These are phyloP conservation scores for Fusarium sp. DNA, from an alignment of 2,329 filamentous ascomycete genomes.

Conservation along the genomic window DNA sequence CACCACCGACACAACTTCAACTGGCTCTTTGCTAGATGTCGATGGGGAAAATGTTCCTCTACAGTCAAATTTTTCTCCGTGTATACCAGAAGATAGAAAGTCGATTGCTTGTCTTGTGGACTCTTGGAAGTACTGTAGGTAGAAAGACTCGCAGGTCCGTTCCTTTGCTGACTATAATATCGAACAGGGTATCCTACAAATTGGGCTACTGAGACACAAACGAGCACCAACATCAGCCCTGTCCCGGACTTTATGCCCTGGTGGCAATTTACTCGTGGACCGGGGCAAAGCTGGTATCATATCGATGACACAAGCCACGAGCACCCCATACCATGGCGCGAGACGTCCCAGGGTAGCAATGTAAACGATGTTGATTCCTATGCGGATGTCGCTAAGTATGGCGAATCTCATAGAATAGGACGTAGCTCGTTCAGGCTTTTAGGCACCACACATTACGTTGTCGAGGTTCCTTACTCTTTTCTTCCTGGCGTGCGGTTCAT, in stretches of 20 bases:
- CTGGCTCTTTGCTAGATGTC: too few relatives aligned
- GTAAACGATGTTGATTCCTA: neutral
- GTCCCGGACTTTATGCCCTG: conserved; percentile 2
- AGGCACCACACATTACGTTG: too few relatives aligned
- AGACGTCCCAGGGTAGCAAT: too few relatives aligned
- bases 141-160: too few relatives aligned
- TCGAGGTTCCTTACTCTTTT: conserved; percentile 7
- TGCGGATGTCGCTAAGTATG: neutral
- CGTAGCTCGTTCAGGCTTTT: too few relatives aligned
- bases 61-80: neutral
- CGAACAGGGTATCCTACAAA: conserved; percentile 1
- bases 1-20: too few relatives aligned
- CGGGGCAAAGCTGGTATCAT: conserved; percentile 19
- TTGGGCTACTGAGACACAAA: too few relatives aligned
- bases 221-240: neutral
- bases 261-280: conserved; percentile 2
- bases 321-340: neutral
- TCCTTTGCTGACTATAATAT: neutral
- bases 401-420: too few relatives aligned
- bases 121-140: conserved; percentile 12
- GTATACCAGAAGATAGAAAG: neutral
- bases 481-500: neutral
- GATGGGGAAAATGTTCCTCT: too few relatives aligned
- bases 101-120: neutral
- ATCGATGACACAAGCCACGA: conserved; percentile 7